phyloP scores from a whole-genome alignment of 495 filamentous ascomycete genomes.

The Hypoxylon fuscum region DNA sequence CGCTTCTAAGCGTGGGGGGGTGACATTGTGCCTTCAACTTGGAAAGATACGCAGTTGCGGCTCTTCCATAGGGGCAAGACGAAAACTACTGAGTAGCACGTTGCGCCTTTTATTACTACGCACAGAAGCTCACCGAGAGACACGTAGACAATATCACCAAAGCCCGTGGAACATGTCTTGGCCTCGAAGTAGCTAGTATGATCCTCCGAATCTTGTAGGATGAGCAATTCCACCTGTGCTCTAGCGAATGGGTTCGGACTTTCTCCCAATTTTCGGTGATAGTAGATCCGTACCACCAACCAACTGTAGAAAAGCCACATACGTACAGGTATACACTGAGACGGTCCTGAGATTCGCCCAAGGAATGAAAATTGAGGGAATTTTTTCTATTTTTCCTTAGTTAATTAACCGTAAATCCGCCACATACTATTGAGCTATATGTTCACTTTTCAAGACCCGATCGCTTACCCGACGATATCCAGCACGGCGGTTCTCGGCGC shows the following conservation, averaged over 20 bases:
- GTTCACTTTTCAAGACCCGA: no score
- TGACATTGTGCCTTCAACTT: conserved; percentile 24
- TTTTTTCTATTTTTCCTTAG: no score
- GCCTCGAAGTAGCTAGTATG: conserved; percentile 6
- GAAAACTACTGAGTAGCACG: neutral
- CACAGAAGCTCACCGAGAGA: conserved; percentile 7
- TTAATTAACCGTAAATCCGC: no score
- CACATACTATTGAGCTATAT: no score
- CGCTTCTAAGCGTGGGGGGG: conserved; percentile 25
- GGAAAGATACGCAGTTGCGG: conserved; percentile 34
- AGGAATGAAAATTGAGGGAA: no score
- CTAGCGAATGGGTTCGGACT: conserved; percentile 2
- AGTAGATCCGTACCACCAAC: conserved; percentile 29
- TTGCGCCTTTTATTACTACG: conserved; percentile 22
- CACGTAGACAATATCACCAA: neutral
- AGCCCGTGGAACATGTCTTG: neutral
- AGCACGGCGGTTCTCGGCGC: no score
- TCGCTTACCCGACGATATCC: no score
- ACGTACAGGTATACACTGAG: conserved; percentile 14
- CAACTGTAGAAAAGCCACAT: conserved; percentile 20
- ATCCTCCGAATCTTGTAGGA: conserved; percentile 21
- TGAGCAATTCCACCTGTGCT: neutral
- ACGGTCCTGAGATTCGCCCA: neutral
- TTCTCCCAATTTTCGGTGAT: conserved; percentile 24
- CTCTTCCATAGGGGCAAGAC: conserved; percentile 25